Conservation (phyloP, 371 early-diverging fungal genomes). For the Coemansia sp. region DNA sequence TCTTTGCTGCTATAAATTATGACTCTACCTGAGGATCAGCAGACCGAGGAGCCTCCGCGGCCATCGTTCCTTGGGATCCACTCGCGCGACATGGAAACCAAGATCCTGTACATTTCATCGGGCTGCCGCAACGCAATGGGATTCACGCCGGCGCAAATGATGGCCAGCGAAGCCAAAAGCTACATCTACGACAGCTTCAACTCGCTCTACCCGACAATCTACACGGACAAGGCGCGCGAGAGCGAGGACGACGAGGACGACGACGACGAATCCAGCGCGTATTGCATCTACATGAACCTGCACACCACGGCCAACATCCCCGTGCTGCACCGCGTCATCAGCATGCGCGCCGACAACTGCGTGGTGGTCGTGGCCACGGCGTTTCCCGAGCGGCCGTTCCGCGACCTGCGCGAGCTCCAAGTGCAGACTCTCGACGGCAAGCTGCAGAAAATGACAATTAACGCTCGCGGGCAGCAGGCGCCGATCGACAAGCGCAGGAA, state of each 20-base stretch:
- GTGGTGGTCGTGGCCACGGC: conserved; percentile 28
- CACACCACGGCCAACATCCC: conserved; percentile 16
- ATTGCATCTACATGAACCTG: conserved; percentile 41
- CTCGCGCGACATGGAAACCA: conserved; percentile 31
- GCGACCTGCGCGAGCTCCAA: conserved; percentile 26
- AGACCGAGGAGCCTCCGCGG: not conserved
- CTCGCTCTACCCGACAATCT: conserved; percentile 25
- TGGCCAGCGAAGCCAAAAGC: conserved; percentile 18
- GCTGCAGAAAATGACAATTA: conserved; percentile 25
- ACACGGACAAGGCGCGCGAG: conserved; percentile 20
- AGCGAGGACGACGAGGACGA: conserved; percentile 12
- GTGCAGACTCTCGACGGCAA: conserved; percentile 46
- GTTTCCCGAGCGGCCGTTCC: conserved; percentile 37
- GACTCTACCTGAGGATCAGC: conserved; percentile 5
- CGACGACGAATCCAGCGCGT: conserved; percentile 42
- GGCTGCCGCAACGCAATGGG: conserved; percentile 38
- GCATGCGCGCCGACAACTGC: conserved; percentile 43
- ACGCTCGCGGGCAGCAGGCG: conserved; percentile 4
- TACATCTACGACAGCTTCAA: conserved; percentile 32
- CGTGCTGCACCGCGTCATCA: conserved; percentile 31
- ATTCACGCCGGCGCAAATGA: conserved; percentile 27
- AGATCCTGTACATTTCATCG: conserved; percentile 39
- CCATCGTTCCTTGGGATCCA: conserved; percentile 31
- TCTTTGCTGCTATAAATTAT: not conserved
- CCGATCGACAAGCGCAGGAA: not conserved